Evolutionary conservation across 192 early-diverging fungal genomes (phyloP), one percentile per base, ranked within the genome.

Genomic region (Allomyces macrogynus): DNA sequence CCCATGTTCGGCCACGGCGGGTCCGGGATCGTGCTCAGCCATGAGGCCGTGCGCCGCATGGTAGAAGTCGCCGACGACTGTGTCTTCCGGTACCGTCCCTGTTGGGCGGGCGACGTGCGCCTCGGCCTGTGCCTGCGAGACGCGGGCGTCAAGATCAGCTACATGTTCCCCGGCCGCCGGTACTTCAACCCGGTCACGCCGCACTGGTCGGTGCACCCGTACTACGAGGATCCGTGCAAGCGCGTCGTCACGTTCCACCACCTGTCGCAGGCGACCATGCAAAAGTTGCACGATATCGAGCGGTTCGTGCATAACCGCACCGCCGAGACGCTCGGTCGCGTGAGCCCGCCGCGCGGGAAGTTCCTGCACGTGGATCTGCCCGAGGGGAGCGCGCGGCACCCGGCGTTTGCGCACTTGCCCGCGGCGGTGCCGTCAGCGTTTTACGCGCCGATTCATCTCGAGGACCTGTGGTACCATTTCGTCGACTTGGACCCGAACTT

Each of bases 81-180:
- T 62, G 72, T 81, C 24, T 64, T 66, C n/a, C 62, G 64, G 57
- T 82, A 80, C 64, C 62, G 69, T 23, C 61, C 60, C 23, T 83
- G 81, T 67, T 83, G 80, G 79, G 81, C 79, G 20, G 81, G 81
- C 20, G 81, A 84, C 65, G 68, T 84, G 5, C 72, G 81, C 14
- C 66, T 71, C 22, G 80, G 74, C 3, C 71, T 84, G 12, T 84
- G 81, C 69, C 64, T 84, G 49, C 67, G 78, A 16, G 78, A 80
- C 57, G 76, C 71, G 10, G 76, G 70, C 10, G 71, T 84, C 66
- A 14, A 73, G 23, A 22, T 79, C 20, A 66, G 16, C 16, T 57
- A 20, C 49, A 57, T 20, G 23, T 24, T n/a, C 25, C 23, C 10
- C 10, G 18, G 12, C 26, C 26, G 16, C 3, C 49, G 63, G 2